Evolutionary conservation across 2,329 filamentous ascomycete genomes (phyloP), one percentile per base, ranked within the genome.

Genomic region (Aspergillus sergii): DNA sequence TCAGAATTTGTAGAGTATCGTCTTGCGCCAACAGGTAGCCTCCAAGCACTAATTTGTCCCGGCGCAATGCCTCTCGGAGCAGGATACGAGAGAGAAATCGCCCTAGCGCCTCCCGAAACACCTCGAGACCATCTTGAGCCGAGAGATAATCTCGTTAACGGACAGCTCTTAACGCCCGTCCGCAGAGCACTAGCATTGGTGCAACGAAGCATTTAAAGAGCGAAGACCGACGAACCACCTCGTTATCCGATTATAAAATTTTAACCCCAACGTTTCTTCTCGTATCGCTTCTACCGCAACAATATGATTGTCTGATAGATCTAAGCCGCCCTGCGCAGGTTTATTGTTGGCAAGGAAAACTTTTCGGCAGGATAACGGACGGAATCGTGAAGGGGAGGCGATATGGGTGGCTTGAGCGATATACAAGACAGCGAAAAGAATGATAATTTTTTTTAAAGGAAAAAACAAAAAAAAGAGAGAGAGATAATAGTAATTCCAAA

Each of bases 151-250:
- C 61, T 69, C 64, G 66, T 34, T 41, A 60, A 64, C 63, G 65
- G 57, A n/a, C 58, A 45, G 32, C 45, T 41, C 11, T 59, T 59
- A 23, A 65, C 59, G 43, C 63, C 61, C 48, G 64, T 58, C 57
- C 65, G 64, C 57, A 71, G 58, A 53, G 66, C 66, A 60, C 56
- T 59, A 55, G 56, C 66, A 71, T 71, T 65, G 58, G 57, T 66
- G 57, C 66, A 65, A 50, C 63, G 65, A 65, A 69, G 69, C 65
- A 69, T 67, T 56, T 64, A 71, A 61, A 36, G 41, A 23, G 21
- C 19, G 51, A 12, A 28, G 34, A 23, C 32, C 32, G 51, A 39
- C 8, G 19, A 39, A 23, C 28, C 51, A 21, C n/a, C 32, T 16
- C 7, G 34, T 23, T 26, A 55, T 23, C 51, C 51, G 12, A 39